A percentile compares a stretch with the other conserved stretches of the same genome.
Conservation (phyloP, 805 yeast species). For the Candida oleophila region DNA sequence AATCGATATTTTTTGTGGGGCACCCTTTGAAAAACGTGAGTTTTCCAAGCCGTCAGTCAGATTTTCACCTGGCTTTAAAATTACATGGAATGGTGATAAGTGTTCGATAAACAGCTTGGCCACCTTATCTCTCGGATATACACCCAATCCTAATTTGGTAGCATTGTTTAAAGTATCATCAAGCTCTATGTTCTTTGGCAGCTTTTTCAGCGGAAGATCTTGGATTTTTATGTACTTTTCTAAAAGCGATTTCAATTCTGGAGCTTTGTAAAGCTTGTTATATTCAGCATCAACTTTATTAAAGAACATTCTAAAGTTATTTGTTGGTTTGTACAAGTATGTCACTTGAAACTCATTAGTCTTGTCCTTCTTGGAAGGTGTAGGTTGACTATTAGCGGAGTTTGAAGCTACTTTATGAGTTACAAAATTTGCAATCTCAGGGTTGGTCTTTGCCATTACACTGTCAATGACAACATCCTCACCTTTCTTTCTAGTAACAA, state of each 20-base stretch:
- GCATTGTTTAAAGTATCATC: slow-evolving; percentile 54
- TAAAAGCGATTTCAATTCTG: slow-evolving; percentile 54
- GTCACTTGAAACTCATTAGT: slow-evolving; percentile 28
- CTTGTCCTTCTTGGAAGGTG: slow-evolving; percentile 22
- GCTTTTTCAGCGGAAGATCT: slow-evolving; percentile 48
- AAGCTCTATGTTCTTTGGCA: slow-evolving; percentile 53
- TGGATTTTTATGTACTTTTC: slow-evolving; percentile 55
- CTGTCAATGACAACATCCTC: slow-evolving; percentile 68
- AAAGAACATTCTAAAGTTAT: slow-evolving; percentile 46
- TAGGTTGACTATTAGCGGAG: slow-evolving; percentile 11
- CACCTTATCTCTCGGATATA: slow-evolving; percentile 43
- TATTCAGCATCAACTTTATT: slow-evolving; percentile 37
- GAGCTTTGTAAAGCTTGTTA: slow-evolving; percentile 46
- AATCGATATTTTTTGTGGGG: slow-evolving; percentile 63
- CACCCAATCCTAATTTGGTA: slow-evolving; percentile 29
- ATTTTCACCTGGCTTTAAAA: slow-evolving; percentile 46
- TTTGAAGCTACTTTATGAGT: slow-evolving; percentile 48
- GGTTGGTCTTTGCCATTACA: slow-evolving; percentile 44
- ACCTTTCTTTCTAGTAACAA: slow-evolving; percentile 79
- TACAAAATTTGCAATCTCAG: slow-evolving; percentile 57
- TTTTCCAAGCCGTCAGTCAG: slow-evolving; percentile 17
- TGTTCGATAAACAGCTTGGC: slow-evolving; percentile 44
- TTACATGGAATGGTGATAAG: slow-evolving; percentile 50
- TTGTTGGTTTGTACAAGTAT: slow-evolving; percentile 58
- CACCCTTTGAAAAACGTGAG: slow-evolving; percentile 55